phyloP scores from a whole-genome alignment of 1,284 basidiomycete genomes.

The Kwoniella shivajii region DNA sequence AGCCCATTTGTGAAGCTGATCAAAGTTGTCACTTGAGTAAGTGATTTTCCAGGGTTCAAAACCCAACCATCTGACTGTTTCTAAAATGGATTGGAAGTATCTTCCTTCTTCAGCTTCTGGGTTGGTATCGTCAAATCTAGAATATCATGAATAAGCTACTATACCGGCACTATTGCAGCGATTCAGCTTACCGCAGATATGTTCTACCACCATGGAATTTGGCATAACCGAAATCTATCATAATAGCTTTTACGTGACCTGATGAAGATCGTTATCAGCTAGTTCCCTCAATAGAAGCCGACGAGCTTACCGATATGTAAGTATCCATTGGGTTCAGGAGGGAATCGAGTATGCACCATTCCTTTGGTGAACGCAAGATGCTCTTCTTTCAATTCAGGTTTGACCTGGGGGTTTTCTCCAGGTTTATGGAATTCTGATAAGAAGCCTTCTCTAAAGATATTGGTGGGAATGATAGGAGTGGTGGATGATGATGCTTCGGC shows the following conservation, averaged over 20 bases:
- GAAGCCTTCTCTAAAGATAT: conserved; percentile 93
- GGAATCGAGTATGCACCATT: conserved; percentile 92
- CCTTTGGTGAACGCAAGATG: conserved; percentile 83
- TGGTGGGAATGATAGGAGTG: conserved; percentile 47
- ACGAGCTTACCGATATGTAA: conserved; percentile 71
- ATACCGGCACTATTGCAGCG: neutral
- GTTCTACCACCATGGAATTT: conserved; percentile 86
- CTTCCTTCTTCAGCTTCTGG: conserved; percentile 95
- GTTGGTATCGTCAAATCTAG: conserved; percentile 91
- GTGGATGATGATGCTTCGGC: conserved; percentile 34
- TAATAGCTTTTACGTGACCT: conserved; percentile 96
- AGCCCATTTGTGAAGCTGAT: conserved; percentile 82
- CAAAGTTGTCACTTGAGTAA: conserved; percentile 98
- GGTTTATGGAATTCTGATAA: conserved; percentile 90
- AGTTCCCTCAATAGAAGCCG: neutral
- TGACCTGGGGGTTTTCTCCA: conserved; percentile 89
- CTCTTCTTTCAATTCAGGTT: conserved; percentile 72
- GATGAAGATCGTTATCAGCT: neutral
- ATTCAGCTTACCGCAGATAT: conserved; percentile 67
- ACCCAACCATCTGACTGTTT: conserved; percentile 94
- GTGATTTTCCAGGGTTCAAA: conserved; percentile 99
- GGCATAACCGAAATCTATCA: conserved; percentile 97
- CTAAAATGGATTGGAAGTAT: conserved; percentile 96
- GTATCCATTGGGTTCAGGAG: conserved; percentile 97
- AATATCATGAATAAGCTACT: neutral